Evolutionary conservation across 176 grass and related monocot genomes (phyloP).

Genomic region (Rhynchospora breviuscula): DNA sequence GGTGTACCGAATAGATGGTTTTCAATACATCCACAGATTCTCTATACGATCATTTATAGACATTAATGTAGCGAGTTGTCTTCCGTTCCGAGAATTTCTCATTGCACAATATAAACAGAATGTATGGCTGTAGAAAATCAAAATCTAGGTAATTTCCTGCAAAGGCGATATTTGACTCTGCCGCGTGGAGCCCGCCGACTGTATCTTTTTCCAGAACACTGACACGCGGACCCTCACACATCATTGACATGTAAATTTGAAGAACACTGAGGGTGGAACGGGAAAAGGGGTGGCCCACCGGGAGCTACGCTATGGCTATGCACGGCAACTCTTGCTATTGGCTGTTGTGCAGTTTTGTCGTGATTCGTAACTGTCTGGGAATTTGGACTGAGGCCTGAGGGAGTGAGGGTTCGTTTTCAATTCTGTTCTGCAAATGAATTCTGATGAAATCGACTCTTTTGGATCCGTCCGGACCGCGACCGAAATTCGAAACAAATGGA

Average conservation of each 20-base stretch:
- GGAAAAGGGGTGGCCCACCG: neutral
- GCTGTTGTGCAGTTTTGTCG: slow-evolving; percentile 3
- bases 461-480: neutral
- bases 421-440: neutral
- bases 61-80: neutral
- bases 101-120: neutral
- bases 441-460: neutral
- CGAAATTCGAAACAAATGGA: neutral
- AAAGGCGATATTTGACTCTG: slow-evolving; percentile 10
- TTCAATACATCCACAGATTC: neutral
- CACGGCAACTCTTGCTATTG: neutral
- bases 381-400: neutral
- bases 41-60: neutral
- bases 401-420: slow-evolving; percentile 1
- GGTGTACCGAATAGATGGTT: neutral
- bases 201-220: neutral
- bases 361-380: neutral
- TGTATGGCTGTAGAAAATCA: neutral
- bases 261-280: neutral
- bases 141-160: neutral
- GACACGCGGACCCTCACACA: neutral
- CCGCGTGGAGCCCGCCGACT: neutral
- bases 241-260: neutral
- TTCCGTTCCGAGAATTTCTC: too few relatives aligned
- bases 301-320: too few relatives aligned